These are phyloP conservation scores for Anisodus tanguticus DNA, from an alignment of 257 asterid genomes.

Conservation along the genomic window DNA sequence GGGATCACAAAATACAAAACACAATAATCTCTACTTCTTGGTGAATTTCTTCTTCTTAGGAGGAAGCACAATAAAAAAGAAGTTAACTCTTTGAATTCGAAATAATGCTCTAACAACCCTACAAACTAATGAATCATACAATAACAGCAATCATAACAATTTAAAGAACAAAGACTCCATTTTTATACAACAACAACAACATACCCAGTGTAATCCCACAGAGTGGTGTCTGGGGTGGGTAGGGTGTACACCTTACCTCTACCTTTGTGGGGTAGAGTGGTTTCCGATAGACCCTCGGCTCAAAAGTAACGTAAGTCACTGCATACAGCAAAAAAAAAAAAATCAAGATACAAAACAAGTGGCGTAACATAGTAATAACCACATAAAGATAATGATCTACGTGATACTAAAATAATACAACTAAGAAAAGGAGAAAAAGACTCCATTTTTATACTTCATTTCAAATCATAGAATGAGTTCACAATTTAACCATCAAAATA, in stretches of 20 bases:
- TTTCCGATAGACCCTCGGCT: too few species aligned
- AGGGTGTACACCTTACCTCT: too few species aligned
- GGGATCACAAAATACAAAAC: not conserved
- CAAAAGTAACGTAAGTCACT: too few species aligned
- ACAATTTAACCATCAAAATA: not conserved
- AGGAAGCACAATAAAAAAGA: not conserved
- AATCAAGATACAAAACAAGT: too few species aligned
- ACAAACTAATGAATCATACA: not conserved
- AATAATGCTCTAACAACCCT: not conserved
- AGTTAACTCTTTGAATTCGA: not conserved
- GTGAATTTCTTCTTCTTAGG: conserved; percentile 15
- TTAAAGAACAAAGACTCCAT: not conserved
- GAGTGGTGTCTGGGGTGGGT: too few species aligned
- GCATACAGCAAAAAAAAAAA: too few species aligned
- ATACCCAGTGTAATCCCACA: too few species aligned
- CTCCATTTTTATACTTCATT: conserved; percentile 7
- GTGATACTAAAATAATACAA: too few species aligned
- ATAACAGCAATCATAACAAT: not conserved
- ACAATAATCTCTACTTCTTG: not conserved
- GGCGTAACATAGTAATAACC: too few species aligned
- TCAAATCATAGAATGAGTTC: conserved; percentile 4
- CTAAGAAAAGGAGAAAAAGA: not conserved
- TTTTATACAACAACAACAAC: too few species aligned
- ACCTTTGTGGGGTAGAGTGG: too few species aligned
- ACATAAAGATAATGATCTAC: too few species aligned